A percentile compares a stretch with the other conserved stretches of the same genome.
phyloP scores from a whole-genome alignment of 2,329 filamentous ascomycete genomes.

The Colletotrichum camelliae region DNA sequence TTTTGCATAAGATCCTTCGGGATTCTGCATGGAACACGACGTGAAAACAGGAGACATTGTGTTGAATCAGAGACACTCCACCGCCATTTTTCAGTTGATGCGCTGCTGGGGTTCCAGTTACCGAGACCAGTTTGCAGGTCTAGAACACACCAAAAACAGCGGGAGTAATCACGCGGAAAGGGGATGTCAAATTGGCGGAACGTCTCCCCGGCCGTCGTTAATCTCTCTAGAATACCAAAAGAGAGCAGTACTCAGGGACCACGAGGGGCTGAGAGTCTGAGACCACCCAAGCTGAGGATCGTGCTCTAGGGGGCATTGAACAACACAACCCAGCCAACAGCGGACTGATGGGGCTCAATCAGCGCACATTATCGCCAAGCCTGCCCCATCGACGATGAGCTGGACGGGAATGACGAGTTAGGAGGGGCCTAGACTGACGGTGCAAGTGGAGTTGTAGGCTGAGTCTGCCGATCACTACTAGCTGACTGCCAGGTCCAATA shows the following conservation, averaged over 20 bases:
- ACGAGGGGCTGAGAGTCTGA: neutral
- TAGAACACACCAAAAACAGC: neutral
- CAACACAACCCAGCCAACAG: neutral
- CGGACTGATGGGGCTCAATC: neutral
- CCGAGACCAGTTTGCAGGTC: neutral
- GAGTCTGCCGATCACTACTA: constrained; percentile 3
- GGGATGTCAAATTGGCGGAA: neutral
- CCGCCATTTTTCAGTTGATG: neutral
- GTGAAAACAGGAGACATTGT: neutral
- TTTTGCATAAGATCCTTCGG: neutral
- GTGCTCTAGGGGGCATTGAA: neutral
- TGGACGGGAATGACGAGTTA: neutral
- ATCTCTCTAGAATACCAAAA: neutral
- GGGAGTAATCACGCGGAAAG: neutral
- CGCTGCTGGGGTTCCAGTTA: neutral
- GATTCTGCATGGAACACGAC: neutral
- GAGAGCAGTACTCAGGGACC: neutral
- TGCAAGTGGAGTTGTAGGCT: constrained; percentile 6
- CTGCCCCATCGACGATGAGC: neutral
- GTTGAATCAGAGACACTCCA: neutral
- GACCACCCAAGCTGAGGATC: neutral
- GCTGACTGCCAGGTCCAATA: neutral
- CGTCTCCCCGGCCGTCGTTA: neutral
- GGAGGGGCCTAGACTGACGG: neutral
- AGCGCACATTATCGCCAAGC: neutral